Base-by-base conservation (phyloP, 495 filamentous ascomycete species). In the Talaromyces trachyspermus region DNA sequence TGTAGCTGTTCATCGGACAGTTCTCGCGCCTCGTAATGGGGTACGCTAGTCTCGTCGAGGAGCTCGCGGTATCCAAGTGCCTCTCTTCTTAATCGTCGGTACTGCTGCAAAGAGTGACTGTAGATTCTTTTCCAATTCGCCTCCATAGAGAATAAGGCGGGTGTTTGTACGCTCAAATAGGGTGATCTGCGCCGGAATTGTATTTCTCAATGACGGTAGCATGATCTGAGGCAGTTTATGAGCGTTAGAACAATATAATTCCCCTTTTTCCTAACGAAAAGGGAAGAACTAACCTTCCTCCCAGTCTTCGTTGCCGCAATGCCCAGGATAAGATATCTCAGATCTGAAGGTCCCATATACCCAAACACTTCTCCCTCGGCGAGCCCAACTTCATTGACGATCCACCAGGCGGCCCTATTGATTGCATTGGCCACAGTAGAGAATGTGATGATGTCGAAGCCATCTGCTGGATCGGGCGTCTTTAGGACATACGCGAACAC, bases 341-440 rank as follows among this genome's bases (percentile, higher is more conserved):
- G 49, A 39, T 61, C 58, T 22, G 58, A 56, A 7, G 56, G 56
- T 1, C 58, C 58, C 8, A 51, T 41, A 24, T 57, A 60, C 10
- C 46, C 57, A 42, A 61, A 59, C 0, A 44, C 41, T 8, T 44
- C 41, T 17, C 25, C 41, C 25, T 44, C 26, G 12, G 41, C 41
- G n/a, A 44, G 14, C n/a, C 2, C 5, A 24, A 20, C 41, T 18
- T 44, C 41, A 30, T 44, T 44, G 7, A 44, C 41, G n/a, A 80
- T 52, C 58, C 63, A 66, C 58, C 68, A 72, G 9, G 72, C 67
- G 10, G 62, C 54, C 10, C 58, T 57, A 53, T 80, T 76, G 48
- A 80, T 50, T 27, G 69, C 69, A 45, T 69, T 73, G 18, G 71
- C 66, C 17, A 73, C 58, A 20, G 66, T 50, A n/a, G 48, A 44